Evolutionary conservation across 306 rosid genomes (phyloP), one percentile per base, ranked within the genome.

Genomic region (Hippophae tibetana): DNA sequence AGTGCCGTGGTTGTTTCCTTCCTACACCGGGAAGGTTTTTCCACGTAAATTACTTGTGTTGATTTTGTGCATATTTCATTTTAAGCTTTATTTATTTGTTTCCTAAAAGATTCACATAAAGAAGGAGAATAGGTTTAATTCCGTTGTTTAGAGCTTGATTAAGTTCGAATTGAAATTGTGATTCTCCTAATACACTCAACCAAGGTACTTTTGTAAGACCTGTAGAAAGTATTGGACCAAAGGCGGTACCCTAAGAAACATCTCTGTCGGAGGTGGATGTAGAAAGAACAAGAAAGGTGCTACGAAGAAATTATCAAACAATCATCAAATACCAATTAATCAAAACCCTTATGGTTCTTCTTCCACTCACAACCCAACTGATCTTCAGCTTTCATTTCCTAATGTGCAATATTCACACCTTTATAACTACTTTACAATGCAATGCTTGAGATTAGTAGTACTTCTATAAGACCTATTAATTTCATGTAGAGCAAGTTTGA

Each of bases 191-290:
- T n/a, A n/a, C n/a, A n/a, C 98, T n/a, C 98, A 92, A 73, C 98
- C 96, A 5, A 74, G 96, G 74, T 92, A 92, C 79, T 92, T 92
- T 45, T 92, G 98, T 92, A 92, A 92, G 72, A 79, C 98, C 3
- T 92, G 96, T 49, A 67, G 98, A 42, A 72, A 96, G 84, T 92
- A 92, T 72, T 92, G 98, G 96, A 92, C 98, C 31, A 83, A 87
- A 73, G 98, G 98, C 0, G 98, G 98, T 5, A 92, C 96, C 26
- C 95, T 92, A 3, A 69, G 98, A 14, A 92, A 92, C 89, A 92
- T 92, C 47, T 96, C 98, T 0, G 96, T 92, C 0, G 96, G 98
- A 3, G 98, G 98, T 46, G 93, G 98, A 0, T 92, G 96, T 47
- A 61, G 96, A 53, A 92, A 92, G 86, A 92, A 85, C 86, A 87